Conservation (phyloP, 805 yeast genomes). For the Pichia manshurica region DNA sequence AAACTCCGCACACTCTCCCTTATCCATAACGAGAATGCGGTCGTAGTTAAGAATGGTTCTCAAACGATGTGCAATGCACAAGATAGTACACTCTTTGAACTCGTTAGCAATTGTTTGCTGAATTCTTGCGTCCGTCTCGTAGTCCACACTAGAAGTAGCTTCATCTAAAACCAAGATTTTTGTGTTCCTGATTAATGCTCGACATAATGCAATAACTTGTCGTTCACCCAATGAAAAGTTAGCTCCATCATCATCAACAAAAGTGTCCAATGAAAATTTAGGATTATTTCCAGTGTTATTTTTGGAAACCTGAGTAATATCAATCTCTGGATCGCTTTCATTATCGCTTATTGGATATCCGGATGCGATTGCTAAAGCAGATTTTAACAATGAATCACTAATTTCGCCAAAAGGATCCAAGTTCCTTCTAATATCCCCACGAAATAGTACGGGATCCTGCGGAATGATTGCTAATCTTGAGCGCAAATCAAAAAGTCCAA, state of each 20-base stretch:
- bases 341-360: slow-evolving; percentile 7
- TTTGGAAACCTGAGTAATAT: too few species aligned
- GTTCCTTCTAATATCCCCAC: slow-evolving; percentile 70
- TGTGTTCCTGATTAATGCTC: slow-evolving; percentile 73
- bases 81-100: slow-evolving; percentile 64
- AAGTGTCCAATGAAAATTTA: slow-evolving; percentile 37
- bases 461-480: slow-evolving; percentile 78
- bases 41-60: slow-evolving; percentile 57
- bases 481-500: slow-evolving; percentile 67
- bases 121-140: slow-evolving; percentile 75
- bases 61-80: slow-evolving; percentile 86
- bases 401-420: slow-evolving; percentile 67
- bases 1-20: slow-evolving; percentile 49
- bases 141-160: slow-evolving; percentile 77
- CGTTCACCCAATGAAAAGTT: slow-evolving; percentile 75
- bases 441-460: slow-evolving; percentile 82
- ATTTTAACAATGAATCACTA: slow-evolving; percentile 60
- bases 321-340: too few species aligned
- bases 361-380: slow-evolving; percentile 50
- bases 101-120: slow-evolving; percentile 70
- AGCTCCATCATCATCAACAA: slow-evolving; percentile 61
- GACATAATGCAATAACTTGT: slow-evolving; percentile 73
- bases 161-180: slow-evolving; percentile 79
- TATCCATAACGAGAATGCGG: slow-evolving; percentile 51
- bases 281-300: slow-evolving; percentile 15